These are phyloP conservation scores for Phylloboletellus chloephorus DNA, from an alignment of 1,284 basidiomycete genomes.

Conservation along the genomic window DNA sequence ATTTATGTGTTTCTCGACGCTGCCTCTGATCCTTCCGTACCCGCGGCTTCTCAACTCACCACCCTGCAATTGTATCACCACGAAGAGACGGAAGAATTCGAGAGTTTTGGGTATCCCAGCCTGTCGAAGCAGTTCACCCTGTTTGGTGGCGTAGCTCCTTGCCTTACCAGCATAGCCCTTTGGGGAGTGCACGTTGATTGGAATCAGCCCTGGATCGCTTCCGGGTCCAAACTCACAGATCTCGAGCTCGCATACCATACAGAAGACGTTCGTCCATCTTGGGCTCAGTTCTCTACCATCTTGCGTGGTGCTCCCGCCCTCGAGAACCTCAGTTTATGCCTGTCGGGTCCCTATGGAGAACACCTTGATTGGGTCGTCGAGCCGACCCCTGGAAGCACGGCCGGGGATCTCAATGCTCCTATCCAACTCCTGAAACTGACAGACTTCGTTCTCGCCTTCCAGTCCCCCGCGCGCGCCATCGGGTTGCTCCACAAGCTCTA, in stretches of 20 bases:
- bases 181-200: constrained; percentile 66
- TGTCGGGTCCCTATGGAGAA: constrained; percentile 47
- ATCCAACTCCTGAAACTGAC: constrained; percentile 45
- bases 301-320: constrained; percentile 47
- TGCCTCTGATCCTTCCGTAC: constrained; percentile 34
- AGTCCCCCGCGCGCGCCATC: constrained; percentile 39
- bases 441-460: constrained; percentile 45
- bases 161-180: constrained; percentile 41
- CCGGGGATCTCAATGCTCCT: constrained; percentile 30
- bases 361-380: constrained; percentile 34
- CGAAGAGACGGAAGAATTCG: constrained; percentile 35
- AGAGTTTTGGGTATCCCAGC: constrained; percentile 35
- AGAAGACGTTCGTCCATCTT: constrained; percentile 53
- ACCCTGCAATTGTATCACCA: constrained; percentile 47
- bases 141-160: constrained; percentile 54
- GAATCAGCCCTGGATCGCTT: constrained; percentile 41
- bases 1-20: constrained; percentile 43
- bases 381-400: constrained; percentile 8
- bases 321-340: constrained; percentile 40
- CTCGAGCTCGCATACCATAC: constrained; percentile 55
- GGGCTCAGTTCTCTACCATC: constrained; percentile 43
- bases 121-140: constrained; percentile 38
- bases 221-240: constrained; percentile 35
- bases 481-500: constrained; percentile 46
- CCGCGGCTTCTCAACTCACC: constrained; percentile 48